Evolutionary conservation across 2,329 filamentous ascomycete species (phyloP).

Genomic region (Xylariaceae sp.): DNA sequence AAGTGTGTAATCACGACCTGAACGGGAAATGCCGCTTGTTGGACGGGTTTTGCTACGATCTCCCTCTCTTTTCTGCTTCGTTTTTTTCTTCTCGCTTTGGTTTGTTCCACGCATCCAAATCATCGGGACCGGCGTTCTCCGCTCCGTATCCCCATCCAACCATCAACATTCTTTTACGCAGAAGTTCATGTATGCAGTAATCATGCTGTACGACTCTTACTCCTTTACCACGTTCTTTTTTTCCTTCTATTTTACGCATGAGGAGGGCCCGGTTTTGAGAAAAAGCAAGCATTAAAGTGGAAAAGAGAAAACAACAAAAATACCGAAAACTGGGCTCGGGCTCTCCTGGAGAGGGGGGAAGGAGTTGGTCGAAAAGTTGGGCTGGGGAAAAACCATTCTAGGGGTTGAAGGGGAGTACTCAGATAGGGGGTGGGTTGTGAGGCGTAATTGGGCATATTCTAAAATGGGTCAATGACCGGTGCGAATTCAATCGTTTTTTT

Average conservation of each 20-base stretch:
- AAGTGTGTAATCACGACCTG: conserved; percentile 2
- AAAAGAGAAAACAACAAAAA: neutral
- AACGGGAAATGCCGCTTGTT: neutral
- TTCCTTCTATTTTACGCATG: neutral
- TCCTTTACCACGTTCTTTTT: neutral
- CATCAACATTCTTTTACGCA: neutral
- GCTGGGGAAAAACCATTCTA: neutral
- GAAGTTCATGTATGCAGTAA: neutral
- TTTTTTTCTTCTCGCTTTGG: neutral
- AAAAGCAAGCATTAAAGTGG: neutral
- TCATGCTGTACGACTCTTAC: neutral
- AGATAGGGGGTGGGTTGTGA: neutral
- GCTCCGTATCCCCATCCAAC: neutral
- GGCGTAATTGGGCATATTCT: neutral
- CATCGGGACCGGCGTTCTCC: neutral
- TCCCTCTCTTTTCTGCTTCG: neutral
- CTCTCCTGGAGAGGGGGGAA: neutral
- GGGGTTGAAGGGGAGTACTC: neutral
- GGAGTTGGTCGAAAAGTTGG: neutral
- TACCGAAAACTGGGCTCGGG: neutral
- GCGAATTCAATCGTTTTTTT: neutral
- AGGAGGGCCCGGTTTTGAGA: neutral
- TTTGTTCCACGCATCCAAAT: neutral
- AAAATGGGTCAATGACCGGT: neutral
- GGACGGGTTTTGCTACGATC: neutral